Base-by-base conservation (phyloP, 2,329 filamentous ascomycete genomes). In the Trichoderma hamatum region DNA sequence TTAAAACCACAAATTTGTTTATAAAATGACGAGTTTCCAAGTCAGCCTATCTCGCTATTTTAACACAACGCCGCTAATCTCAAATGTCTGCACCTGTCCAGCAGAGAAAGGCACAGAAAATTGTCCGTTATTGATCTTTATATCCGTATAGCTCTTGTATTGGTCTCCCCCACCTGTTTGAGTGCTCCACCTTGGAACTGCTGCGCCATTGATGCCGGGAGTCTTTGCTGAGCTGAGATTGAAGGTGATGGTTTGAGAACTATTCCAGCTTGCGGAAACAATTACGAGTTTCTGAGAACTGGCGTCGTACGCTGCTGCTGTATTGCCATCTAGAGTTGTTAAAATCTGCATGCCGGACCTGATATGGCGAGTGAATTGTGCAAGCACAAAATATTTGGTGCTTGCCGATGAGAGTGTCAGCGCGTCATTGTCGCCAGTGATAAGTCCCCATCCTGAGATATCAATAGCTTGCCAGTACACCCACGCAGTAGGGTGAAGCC, bases 401-500 rank as follows among this genome's bases (percentile, higher is more conserved):
- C 13, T 65, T 43, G 62, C 62, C 19, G 51, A 24, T 19, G 62
- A 65, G n/a, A 65, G 51, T 14, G 62, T 65, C 51, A 65, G 55
- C 51, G 16, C 30, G 5, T 65, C 62, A 6, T 65, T 65, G 16
- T 65, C 62, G 24, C 62, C 62, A 13, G 30, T 34, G 19, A 65
- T 55, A 51, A 65, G 62, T 24, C 62, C 62, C 62, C 62, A 65
- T 4, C 62, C 62, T 4, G 62, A 28, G 19, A 14, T 16, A 10
- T 65, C 62, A 32, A 65, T 65, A 13, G 62, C 62, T 26, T 65
- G 62, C 62, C 62, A 65, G 51, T 65, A 65, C 5, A 65, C 62
- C 62, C 62, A 65, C 21, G 62, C 62, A 21, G 62, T 65, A 30
- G 62, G 62, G 9, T 65, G 62, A 5, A 65, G 62, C 62, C 62